Evolutionary conservation across 768 basidiomycete genomes (phyloP).

Genomic region (Mrakia hoshinonis): DNA sequence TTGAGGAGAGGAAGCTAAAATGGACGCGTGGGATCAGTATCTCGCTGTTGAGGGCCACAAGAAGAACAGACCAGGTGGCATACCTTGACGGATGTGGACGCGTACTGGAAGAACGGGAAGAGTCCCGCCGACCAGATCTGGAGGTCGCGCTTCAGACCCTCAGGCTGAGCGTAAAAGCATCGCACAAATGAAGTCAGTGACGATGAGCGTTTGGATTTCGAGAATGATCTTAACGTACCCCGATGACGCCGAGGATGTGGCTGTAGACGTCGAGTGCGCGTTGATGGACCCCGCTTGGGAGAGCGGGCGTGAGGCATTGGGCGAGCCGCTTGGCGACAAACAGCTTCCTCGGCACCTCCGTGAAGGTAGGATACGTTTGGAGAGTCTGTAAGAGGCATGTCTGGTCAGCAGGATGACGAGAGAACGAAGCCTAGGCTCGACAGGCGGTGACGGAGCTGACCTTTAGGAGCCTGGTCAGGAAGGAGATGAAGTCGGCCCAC

Average conservation of each 20-base stretch:
- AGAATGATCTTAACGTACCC: conserved; percentile 50
- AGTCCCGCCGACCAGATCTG: conserved; percentile 89
- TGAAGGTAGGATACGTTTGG: conserved; percentile 86
- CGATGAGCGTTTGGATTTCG: background rate
- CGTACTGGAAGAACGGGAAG: conserved; percentile 98
- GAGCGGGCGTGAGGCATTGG: conserved; percentile 94
- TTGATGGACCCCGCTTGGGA: conserved; percentile 95
- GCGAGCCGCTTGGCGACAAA: conserved; percentile 88
- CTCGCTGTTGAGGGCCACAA: background rate
- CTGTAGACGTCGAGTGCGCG: conserved; percentile 89
- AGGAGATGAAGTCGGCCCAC: conserved; percentile 99
- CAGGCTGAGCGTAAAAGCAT: conserved; percentile 49
- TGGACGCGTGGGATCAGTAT: background rate
- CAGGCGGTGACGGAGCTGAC: conserved; percentile 43
- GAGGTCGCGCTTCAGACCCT: conserved; percentile 76
- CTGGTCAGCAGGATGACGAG: background rate
- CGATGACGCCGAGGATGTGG: conserved; percentile 81
- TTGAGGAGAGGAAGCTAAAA: conserved; percentile 71
- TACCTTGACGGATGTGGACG: conserved; percentile 96
- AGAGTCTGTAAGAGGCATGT: conserved; percentile 55
- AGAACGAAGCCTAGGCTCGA: background rate
- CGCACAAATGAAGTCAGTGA: background rate
- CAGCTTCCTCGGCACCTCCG: conserved; percentile 89
- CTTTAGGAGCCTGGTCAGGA: conserved; percentile 86
- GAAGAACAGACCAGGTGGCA: background rate